These are phyloP conservation scores for Podosphaera fusca DNA, from an alignment of 2,329 filamentous ascomycete species.

Conservation along the genomic window DNA sequence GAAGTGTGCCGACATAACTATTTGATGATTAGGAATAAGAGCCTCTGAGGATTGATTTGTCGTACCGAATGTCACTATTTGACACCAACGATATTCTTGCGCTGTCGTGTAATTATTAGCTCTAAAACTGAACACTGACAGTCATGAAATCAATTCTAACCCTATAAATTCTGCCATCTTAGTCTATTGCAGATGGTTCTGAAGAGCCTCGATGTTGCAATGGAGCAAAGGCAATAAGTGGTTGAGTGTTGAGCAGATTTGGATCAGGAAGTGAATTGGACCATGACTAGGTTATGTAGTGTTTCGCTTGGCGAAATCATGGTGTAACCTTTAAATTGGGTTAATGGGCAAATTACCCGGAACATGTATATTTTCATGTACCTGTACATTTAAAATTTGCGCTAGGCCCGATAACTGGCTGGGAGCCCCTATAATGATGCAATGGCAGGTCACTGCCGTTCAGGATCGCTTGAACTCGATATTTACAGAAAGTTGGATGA, in stretches of 20 bases:
- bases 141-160: slow-evolving; percentile 18
- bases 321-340: not conserved
- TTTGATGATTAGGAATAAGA: slow-evolving; percentile 8
- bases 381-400: too few relatives aligned
- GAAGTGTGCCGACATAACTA: slow-evolving; percentile 86
- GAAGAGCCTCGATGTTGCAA: not conserved
- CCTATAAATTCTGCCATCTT: slow-evolving; percentile 38
- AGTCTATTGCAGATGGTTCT: slow-evolving; percentile 5
- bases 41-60: slow-evolving; percentile 6
- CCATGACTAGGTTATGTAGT: not conserved
- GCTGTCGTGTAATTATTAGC: slow-evolving; percentile 22
- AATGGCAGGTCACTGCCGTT: slow-evolving; percentile 6
- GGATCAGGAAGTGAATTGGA: not conserved
- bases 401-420: too few relatives aligned
- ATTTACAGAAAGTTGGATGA: slow-evolving; percentile 38
- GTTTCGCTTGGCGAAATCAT: not conserved
- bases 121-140: not conserved
- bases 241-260: not conserved
- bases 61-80: slow-evolving; percentile 88
- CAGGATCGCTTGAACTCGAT: slow-evolving; percentile 16
- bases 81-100: slow-evolving; percentile 92
- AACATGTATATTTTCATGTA: too few relatives aligned
- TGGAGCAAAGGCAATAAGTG: not conserved
- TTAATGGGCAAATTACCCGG: not conserved
- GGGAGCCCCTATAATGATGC: not conserved